Percentiles rank a stretch among this genome's conserved stretches.
Evolutionary conservation across 371 early-diverging fungal genomes (phyloP).

Genomic region (Circinella minor): DNA sequence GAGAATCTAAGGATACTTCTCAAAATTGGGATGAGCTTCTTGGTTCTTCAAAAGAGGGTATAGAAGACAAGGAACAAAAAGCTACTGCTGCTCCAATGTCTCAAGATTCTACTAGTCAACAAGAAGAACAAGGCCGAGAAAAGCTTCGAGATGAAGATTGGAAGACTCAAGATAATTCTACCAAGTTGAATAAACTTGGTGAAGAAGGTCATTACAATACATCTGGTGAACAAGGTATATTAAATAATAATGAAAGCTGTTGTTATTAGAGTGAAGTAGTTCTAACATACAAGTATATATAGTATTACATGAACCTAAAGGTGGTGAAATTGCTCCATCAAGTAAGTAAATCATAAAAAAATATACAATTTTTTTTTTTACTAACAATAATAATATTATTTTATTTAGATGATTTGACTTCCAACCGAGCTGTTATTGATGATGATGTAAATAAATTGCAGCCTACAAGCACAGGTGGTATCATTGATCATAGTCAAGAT

Average conservation of each 20-base stretch:
- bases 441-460: neutral
- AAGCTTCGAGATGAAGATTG: neutral
- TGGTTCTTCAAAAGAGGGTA: no score
- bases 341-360: no score
- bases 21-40: constrained; percentile 3
- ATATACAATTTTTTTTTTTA: no score
- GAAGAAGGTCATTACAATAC: constrained; percentile 2
- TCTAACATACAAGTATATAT: no score
- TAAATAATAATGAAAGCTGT: no score
- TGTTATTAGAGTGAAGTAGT: no score
- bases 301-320: no score
- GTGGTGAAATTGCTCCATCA: no score
- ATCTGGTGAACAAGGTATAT: neutral
- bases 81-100: neutral
- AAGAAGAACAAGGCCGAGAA: no score
- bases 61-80: neutral
- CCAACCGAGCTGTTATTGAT: neutral
- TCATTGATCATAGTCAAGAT: neutral
- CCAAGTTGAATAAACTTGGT: neutral
- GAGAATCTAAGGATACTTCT: neutral
- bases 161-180: neutral
- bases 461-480: no score
- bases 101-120: neutral
- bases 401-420: neutral
- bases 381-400: neutral